Percentiles rank a stretch among this genome's conserved stretches.
Conservation (phyloP, 2,329 filamentous ascomycete species). For the Helotiales sp. region DNA sequence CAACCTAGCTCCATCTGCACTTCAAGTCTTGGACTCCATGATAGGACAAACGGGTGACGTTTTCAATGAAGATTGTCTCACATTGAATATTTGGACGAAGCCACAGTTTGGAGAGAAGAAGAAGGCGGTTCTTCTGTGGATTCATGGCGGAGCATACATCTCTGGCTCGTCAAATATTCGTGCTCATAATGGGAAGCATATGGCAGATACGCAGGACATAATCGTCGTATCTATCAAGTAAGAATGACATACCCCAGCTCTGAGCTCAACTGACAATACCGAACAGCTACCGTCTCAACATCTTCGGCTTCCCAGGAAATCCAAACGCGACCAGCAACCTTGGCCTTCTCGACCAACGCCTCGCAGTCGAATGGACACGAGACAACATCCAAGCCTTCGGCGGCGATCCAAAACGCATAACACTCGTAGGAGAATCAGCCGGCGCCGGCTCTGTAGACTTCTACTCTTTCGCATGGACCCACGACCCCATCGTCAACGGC, state of each 20-base stretch:
- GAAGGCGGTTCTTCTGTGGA: constrained; percentile 51
- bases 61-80: constrained; percentile 44
- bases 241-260: constrained; percentile 17
- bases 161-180: constrained; percentile 44
- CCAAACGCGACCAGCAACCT: constrained; percentile 24
- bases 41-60: constrained; percentile 9
- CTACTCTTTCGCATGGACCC: constrained; percentile 50
- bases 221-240: constrained; percentile 53
- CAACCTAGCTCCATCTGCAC: neutral
- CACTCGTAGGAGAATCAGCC: constrained; percentile 50
- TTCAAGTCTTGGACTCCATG: constrained; percentile 11
- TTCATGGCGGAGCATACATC: constrained; percentile 49
- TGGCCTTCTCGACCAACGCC: constrained; percentile 65
- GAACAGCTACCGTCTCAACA: constrained; percentile 30
- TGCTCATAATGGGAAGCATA: constrained; percentile 49
- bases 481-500: constrained; percentile 36
- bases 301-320: constrained; percentile 33
- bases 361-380: constrained; percentile 61
- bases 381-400: constrained; percentile 57
- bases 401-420: constrained; percentile 48
- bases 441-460: constrained; percentile 43
- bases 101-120: constrained; percentile 38
- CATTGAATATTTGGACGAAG: constrained; percentile 46
- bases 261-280: neutral
- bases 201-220: constrained; percentile 49